These are phyloP conservation scores for Acidomyces sp. DNA, from an alignment of 495 filamentous ascomycete genomes.

Conservation along the genomic window DNA sequence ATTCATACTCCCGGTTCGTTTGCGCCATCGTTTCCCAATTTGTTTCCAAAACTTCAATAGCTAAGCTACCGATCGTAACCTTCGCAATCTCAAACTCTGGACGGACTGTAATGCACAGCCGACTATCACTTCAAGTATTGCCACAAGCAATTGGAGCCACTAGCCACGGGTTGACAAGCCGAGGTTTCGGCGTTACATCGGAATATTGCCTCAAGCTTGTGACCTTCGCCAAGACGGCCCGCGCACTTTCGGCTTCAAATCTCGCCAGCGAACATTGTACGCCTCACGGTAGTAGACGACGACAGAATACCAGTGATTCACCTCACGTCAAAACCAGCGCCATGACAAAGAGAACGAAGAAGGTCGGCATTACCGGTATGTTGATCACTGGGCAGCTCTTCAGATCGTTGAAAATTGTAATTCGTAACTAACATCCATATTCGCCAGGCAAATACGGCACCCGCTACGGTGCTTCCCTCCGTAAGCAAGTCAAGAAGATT, in stretches of 20 bases:
- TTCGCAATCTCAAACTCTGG: too few relatives aligned
- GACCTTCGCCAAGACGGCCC: too few relatives aligned
- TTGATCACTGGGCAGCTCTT: slow-evolving; percentile 22
- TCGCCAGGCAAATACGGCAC: slow-evolving; percentile 12
- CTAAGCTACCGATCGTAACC: too few relatives aligned
- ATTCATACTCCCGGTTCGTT: slow-evolving; percentile 56
- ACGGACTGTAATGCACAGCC: too few relatives aligned
- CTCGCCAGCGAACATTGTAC: too few relatives aligned
- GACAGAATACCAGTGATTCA: slow-evolving; percentile 7
- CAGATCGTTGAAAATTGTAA: slow-evolving; percentile 19
- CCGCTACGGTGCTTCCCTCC: slow-evolving; percentile 96
- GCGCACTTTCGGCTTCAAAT: too few relatives aligned
- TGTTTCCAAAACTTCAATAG: not conserved
- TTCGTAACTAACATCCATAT: not conserved
- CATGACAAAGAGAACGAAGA: slow-evolving; percentile 97
- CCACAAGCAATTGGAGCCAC: too few relatives aligned
- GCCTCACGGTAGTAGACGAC: too few relatives aligned
- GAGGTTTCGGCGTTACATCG: too few relatives aligned
- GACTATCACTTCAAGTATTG: too few relatives aligned
- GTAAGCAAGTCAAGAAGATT: slow-evolving; percentile 99
- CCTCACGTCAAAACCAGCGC: slow-evolving; percentile 34
- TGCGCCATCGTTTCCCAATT: slow-evolving; percentile 21
- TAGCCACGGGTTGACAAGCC: too few relatives aligned
- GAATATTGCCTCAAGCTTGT: too few relatives aligned
- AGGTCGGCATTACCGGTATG: slow-evolving; percentile 74